A percentile compares a stretch with the other conserved stretches of the same genome.
Evolutionary conservation across 2,329 filamentous ascomycete genomes (phyloP).

Genomic region (Cercospora nicotianae): DNA sequence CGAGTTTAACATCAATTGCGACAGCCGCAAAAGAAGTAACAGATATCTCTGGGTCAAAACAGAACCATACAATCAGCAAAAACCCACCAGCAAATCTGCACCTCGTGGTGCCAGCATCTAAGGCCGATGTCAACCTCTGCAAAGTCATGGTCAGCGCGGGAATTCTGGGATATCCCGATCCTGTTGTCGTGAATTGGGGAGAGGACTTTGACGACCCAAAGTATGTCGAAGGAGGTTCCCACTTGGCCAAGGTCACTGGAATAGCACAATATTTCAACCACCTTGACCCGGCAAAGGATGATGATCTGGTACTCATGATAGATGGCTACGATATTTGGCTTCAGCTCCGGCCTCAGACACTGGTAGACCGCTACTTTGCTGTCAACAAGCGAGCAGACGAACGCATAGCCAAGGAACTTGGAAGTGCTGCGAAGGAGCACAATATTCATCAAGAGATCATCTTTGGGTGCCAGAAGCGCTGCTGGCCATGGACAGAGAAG

Average conservation of each 20-base stretch:
- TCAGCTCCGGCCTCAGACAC: slow-evolving; percentile 63
- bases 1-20: neutral
- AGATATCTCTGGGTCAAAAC: slow-evolving; percentile 1
- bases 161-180: slow-evolving; percentile 31
- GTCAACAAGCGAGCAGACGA: slow-evolving; percentile 47
- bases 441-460: slow-evolving; percentile 56
- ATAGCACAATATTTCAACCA: slow-evolving; percentile 29
- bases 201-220: slow-evolving; percentile 20
- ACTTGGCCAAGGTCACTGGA: slow-evolving; percentile 34
- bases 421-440: slow-evolving; percentile 18
- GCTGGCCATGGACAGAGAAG: slow-evolving; percentile 45
- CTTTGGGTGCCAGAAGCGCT: slow-evolving; percentile 58
- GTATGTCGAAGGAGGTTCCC: slow-evolving; percentile 37
- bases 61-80: slow-evolving; percentile 11
- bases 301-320: slow-evolving; percentile 63
- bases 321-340: slow-evolving; percentile 66
- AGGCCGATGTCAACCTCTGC: slow-evolving; percentile 31
- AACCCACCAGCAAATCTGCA: slow-evolving; percentile 28
- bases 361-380: slow-evolving; percentile 50
- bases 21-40: neutral
- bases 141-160: slow-evolving; percentile 31
- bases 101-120: slow-evolving; percentile 30
- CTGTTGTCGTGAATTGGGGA: slow-evolving; percentile 31
- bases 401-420: slow-evolving; percentile 45
- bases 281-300: slow-evolving; percentile 25